Evolutionary conservation across 2,329 filamentous ascomycete genomes (phyloP).

Genomic region (Arthrobotrys entomopaga): DNA sequence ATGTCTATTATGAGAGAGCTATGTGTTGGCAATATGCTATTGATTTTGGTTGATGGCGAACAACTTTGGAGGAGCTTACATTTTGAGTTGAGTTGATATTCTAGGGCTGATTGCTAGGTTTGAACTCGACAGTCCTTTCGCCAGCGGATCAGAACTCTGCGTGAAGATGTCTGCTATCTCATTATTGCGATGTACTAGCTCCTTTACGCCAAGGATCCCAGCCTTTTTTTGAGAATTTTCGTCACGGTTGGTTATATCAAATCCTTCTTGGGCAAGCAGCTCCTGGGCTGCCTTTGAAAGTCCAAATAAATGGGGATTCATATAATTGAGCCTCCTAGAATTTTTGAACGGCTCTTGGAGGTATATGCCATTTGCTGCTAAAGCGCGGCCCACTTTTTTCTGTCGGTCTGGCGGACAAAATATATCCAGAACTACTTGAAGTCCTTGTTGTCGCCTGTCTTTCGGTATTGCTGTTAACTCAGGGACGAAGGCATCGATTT

Average conservation of each 20-base stretch:
- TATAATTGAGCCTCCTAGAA: background rate
- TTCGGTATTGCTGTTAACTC: too few relatives aligned
- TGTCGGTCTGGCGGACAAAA: background rate
- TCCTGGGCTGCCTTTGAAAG: background rate
- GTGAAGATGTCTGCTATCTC: conserved; percentile 34
- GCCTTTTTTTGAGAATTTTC: background rate
- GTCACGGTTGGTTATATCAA: background rate
- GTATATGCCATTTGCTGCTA: background rate
- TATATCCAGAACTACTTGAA: background rate
- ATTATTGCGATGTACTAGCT: conserved; percentile 4
- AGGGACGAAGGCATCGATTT: too few relatives aligned
- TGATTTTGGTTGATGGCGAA: background rate
- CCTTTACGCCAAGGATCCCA: background rate
- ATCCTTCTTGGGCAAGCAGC: background rate
- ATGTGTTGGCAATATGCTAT: background rate
- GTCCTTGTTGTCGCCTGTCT: too few relatives aligned
- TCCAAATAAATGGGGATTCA: conserved; percentile 20
- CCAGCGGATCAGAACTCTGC: too few relatives aligned
- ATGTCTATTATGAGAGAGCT: background rate
- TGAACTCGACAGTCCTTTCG: too few relatives aligned
- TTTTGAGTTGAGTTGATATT: too few relatives aligned
- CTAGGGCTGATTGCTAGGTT: too few relatives aligned
- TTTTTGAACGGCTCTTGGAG: conserved; percentile 12
- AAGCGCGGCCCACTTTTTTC: background rate
- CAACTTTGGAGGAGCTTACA: too few relatives aligned